These are phyloP conservation scores for Helianthus tuberosus DNA, from an alignment of 129 eudicot genomes.

Conservation along the genomic window DNA sequence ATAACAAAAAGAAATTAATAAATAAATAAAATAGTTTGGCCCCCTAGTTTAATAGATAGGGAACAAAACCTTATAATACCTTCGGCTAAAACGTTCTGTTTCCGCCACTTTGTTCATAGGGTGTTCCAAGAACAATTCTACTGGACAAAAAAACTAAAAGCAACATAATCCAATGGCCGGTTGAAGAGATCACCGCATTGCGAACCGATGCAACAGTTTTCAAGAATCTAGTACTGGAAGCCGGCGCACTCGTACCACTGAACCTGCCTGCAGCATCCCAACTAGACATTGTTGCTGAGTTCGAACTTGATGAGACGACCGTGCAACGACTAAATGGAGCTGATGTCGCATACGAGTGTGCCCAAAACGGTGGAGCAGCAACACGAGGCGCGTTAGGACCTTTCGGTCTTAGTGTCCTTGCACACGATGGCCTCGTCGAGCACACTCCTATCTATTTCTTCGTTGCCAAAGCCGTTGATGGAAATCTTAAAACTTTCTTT, in stretches of 20 bases:
- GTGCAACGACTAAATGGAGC: conserved; percentile 40
- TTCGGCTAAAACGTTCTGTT: too few species aligned
- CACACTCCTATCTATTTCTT: conserved; percentile 83
- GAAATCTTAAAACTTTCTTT: conserved; percentile 62
- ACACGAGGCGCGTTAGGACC: conserved; percentile 83
- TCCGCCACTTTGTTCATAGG: conserved; percentile 31
- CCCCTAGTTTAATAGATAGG: too few species aligned
- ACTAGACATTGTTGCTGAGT: conserved; percentile 84
- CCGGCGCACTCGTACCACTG: conserved; percentile 78
- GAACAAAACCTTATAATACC: too few species aligned
- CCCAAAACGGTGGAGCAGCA: conserved; percentile 55
- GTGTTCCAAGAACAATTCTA: conserved; percentile 76
- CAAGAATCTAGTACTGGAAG: conserved; percentile 39
- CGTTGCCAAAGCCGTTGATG: conserved; percentile 57
- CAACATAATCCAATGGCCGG: conserved; percentile 85
- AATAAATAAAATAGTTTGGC: too few species aligned
- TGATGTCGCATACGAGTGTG: conserved; percentile 50
- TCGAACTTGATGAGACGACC: conserved; percentile 54
- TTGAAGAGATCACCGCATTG: conserved; percentile 71
- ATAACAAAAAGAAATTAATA: too few species aligned
- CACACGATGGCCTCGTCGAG: conserved; percentile 48
- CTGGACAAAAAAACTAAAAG: conserved; percentile 66
- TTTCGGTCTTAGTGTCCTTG: conserved; percentile 68
- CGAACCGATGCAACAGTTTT: conserved; percentile 48
- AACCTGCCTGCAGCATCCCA: conserved; percentile 58